Conservation (phyloP, 805 yeast species). For the Tetrapisispora namnaoensis region DNA sequence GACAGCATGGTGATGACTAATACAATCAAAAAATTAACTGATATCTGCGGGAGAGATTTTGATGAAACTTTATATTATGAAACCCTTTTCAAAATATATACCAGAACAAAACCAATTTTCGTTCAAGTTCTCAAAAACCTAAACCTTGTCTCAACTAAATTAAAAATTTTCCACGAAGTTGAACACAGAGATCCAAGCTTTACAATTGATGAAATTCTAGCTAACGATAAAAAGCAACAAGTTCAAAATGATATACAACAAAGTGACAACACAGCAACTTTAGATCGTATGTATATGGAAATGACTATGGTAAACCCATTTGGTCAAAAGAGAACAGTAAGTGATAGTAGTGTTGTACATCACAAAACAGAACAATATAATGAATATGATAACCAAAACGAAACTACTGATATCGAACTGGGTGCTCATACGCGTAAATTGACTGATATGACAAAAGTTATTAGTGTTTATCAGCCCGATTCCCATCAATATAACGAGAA, state of each 20-base stretch:
- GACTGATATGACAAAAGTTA: slow-evolving; percentile 28
- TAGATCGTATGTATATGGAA: slow-evolving; percentile 16
- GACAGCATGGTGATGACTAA: slow-evolving; percentile 2
- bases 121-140: slow-evolving; percentile 8
- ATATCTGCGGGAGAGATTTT: slow-evolving; percentile 24
- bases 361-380: slow-evolving; percentile 7
- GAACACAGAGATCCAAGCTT: slow-evolving; percentile 16
- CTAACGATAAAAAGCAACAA: neutral
- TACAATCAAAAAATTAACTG: slow-evolving; percentile 9
- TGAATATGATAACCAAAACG: neutral
- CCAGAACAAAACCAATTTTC: slow-evolving; percentile 8
- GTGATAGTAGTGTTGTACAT: slow-evolving; percentile 19
- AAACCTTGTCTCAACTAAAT: slow-evolving; percentile 17
- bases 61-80: slow-evolving; percentile 18
- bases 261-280: slow-evolving; percentile 1
- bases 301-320: slow-evolving; percentile 30
- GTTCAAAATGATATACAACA: neutral
- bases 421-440: slow-evolving; percentile 9
- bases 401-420: neutral
- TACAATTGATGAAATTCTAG: slow-evolving; percentile 5
- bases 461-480: slow-evolving; percentile 22
- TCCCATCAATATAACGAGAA: slow-evolving; percentile 5
- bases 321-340: slow-evolving; percentile 10
- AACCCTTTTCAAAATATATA: slow-evolving; percentile 12
- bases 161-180: slow-evolving; percentile 23